These are phyloP conservation scores for Ophiostoma himal-ulmi DNA, from an alignment of 2,329 filamentous ascomycete genomes.

Conservation along the genomic window DNA sequence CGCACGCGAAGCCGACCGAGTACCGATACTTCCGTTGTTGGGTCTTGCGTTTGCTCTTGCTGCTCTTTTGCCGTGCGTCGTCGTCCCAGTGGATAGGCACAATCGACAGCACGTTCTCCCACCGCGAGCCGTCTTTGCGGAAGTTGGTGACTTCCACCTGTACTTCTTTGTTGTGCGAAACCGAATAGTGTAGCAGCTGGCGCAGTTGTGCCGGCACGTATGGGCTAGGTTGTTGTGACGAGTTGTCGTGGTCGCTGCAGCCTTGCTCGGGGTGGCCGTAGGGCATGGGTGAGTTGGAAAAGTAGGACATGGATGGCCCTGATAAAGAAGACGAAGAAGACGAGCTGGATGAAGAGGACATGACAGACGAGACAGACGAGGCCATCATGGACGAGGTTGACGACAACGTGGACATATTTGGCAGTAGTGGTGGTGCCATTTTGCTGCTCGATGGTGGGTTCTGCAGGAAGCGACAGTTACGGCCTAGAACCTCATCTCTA, in stretches of 20 bases:
- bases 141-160: constrained; percentile 65
- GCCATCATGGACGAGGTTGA: neutral
- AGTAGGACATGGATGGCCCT: neutral
- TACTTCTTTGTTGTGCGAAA: constrained; percentile 43
- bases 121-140: constrained; percentile 69
- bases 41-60: neutral
- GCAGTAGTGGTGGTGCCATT: neutral
- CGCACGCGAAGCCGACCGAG: constrained; percentile 76
- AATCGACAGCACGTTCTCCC: constrained; percentile 80
- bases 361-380: neutral
- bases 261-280: neutral
- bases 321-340: neutral
- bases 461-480: constrained; percentile 82
- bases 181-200: constrained; percentile 45
- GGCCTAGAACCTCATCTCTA: constrained; percentile 65
- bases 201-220: constrained; percentile 37
- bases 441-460: constrained; percentile 42
- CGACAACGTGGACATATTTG: neutral
- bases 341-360: neutral
- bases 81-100: constrained; percentile 69
- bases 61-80: constrained; percentile 35
- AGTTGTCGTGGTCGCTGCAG: neutral
- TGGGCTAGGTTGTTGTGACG: neutral
- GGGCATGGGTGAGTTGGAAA: neutral
- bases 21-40: constrained; percentile 47